Percentiles rank a stretch among this genome's conserved stretches.
Conservation (phyloP, 306 rosid genomes). For the Trifolium repens region DNA sequence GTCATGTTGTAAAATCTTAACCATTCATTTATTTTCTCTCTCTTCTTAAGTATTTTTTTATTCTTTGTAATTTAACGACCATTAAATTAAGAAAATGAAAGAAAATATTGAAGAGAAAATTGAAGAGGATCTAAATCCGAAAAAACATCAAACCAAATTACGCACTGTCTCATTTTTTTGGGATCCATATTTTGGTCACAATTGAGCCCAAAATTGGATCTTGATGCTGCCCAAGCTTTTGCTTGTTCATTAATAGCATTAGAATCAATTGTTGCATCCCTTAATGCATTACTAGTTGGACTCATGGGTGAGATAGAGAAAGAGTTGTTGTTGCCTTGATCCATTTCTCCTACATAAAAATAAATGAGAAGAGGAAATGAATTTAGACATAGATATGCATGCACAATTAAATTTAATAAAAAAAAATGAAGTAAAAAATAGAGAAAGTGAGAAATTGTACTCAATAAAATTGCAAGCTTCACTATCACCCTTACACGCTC, state of each 20-base stretch:
- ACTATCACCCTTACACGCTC: neutral
- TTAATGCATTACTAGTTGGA: neutral
- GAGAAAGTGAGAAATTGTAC: neutral
- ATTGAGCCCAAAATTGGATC: neutral
- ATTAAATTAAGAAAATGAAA: no score
- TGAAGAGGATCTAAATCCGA: no score
- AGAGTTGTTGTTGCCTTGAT: neutral
- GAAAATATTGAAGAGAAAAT: no score
- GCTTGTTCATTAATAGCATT: neutral
- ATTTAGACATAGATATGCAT: no score
- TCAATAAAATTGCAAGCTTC: neutral
- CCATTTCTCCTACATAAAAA: neutral
- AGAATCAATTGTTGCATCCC: neutral
- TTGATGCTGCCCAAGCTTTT: neutral
- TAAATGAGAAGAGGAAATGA: neutral
- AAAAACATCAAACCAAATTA: neutral
- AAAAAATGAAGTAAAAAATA: neutral
- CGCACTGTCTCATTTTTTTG: neutral
- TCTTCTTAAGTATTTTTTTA: no score
- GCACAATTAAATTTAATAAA: neutral
- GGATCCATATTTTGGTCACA: constrained; percentile 3
- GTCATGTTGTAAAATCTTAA: no score
- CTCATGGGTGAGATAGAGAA: neutral
- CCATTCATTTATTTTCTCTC: no score
- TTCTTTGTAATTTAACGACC: no score